phyloP scores from a whole-genome alignment of 2,329 filamentous ascomycete species.

The Teratosphaeria destructans region DNA sequence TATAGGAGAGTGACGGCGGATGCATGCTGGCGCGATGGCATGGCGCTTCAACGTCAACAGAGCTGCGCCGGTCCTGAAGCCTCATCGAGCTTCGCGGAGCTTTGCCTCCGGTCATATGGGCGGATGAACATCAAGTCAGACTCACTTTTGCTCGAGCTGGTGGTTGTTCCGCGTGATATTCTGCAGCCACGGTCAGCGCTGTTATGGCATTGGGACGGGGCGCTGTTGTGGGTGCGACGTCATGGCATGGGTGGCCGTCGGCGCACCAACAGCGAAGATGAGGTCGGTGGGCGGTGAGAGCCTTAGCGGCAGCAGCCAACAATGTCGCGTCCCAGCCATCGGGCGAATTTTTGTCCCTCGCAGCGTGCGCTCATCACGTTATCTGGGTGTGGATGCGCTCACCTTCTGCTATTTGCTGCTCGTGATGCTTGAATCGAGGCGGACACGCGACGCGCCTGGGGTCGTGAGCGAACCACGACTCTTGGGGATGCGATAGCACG shows the following conservation, averaged over 20 bases:
- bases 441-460: neutral
- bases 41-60: neutral
- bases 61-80: neutral
- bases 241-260: neutral
- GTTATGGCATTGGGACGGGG: neutral
- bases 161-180: neutral
- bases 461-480: neutral
- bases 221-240: neutral
- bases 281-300: neutral
- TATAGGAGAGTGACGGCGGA: neutral
- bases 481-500: neutral
- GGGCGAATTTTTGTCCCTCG: neutral
- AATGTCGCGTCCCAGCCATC: neutral
- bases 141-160: neutral
- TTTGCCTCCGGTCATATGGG: neutral
- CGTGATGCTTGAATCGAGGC: neutral
- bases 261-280: neutral
- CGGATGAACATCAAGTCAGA: neutral
- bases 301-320: neutral
- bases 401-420: constrained; percentile 1
- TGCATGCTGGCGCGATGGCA: neutral
- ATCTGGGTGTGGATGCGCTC: neutral
- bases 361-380: constrained; percentile 4
- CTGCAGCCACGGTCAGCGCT: neutral
- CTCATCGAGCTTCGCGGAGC: neutral